These are phyloP conservation scores for Ocimum tenuiflorum DNA, from an alignment of 257 asterid genomes.

Conservation along the genomic window DNA sequence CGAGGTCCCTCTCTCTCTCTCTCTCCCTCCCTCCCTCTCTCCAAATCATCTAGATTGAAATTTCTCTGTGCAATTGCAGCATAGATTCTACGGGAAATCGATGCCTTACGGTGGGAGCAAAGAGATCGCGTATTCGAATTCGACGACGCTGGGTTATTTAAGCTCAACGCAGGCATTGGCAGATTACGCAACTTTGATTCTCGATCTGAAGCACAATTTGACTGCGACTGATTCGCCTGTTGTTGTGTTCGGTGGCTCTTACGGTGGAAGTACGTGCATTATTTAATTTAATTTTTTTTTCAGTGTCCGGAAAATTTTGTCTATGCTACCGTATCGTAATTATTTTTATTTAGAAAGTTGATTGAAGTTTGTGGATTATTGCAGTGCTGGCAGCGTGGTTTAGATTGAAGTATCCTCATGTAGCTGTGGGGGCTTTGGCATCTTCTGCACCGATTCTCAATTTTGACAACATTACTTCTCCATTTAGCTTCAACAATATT, in stretches of 20 bases:
- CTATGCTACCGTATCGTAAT: too few species aligned
- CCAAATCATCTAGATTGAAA: too few species aligned
- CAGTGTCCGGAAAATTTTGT: neutral
- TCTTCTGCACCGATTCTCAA: constrained; percentile 93
- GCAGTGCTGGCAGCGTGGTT: constrained; percentile 99
- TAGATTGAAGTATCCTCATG: constrained; percentile 84
- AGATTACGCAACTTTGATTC: constrained; percentile 68
- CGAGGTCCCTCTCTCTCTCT: constrained; percentile 42
- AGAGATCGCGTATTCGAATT: constrained; percentile 52
- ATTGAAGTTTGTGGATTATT: neutral
- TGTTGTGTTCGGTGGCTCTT: constrained; percentile 88
- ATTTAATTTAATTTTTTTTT: neutral
- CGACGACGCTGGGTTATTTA: constrained; percentile 69
- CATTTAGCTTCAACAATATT: constrained; percentile 56
- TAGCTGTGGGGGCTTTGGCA: constrained; percentile 80
- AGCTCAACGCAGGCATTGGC: constrained; percentile 87
- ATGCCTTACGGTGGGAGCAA: constrained; percentile 66
- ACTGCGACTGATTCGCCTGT: constrained; percentile 62
- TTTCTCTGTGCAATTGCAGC: constrained; percentile 40
- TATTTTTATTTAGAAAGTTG: too few species aligned
- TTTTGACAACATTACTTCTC: constrained; percentile 78
- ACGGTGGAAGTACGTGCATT: constrained; percentile 71
- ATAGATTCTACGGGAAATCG: constrained; percentile 81
- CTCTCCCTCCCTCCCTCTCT: neutral
- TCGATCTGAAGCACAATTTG: constrained; percentile 66